Conservation (phyloP, 371 early-diverging fungal genomes). For the Mucor saturninus region DNA sequence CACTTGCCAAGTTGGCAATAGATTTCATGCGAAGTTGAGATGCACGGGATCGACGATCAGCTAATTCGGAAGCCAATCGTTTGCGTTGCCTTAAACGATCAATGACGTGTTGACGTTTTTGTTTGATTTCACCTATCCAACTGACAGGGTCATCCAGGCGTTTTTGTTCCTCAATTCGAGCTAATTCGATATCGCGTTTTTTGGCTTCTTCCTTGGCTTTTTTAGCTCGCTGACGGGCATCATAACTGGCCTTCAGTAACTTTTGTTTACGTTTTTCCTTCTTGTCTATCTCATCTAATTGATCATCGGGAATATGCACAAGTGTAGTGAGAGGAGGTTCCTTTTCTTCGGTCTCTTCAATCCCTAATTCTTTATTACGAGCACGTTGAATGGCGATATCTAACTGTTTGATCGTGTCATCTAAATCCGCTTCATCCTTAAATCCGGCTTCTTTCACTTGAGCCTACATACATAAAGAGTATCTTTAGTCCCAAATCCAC, state of each 20-base stretch:
- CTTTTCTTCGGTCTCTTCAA: conserved; percentile 78
- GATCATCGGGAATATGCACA: conserved; percentile 81
- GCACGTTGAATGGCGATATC: conserved; percentile 74
- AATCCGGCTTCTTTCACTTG: conserved; percentile 70
- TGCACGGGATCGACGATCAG: conserved; percentile 85
- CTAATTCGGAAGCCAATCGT: conserved; percentile 74
- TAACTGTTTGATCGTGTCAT: conserved; percentile 69
- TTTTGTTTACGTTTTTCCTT: conserved; percentile 89
- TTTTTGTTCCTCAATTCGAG: conserved; percentile 73
- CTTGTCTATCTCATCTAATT: conserved; percentile 74
- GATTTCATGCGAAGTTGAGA: conserved; percentile 85
- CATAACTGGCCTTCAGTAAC: conserved; percentile 81
- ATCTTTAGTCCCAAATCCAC: background rate
- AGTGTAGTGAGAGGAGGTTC: conserved; percentile 77
- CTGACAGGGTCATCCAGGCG: conserved; percentile 67
- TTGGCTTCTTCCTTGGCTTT: conserved; percentile 81
- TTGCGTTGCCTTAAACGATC: conserved; percentile 69
- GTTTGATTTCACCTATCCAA: conserved; percentile 76
- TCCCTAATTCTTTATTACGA: conserved; percentile 80
- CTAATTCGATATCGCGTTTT: conserved; percentile 65
- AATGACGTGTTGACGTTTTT: conserved; percentile 63
- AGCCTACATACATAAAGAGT: conserved; percentile 34
- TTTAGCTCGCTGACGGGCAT: conserved; percentile 79
- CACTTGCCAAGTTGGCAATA: conserved; percentile 82
- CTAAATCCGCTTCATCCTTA: conserved; percentile 75